Evolutionary conservation across 208 protist genomes (phyloP), one percentile per base, ranked within the genome.

Genomic region (Wallacemonas sp.): DNA sequence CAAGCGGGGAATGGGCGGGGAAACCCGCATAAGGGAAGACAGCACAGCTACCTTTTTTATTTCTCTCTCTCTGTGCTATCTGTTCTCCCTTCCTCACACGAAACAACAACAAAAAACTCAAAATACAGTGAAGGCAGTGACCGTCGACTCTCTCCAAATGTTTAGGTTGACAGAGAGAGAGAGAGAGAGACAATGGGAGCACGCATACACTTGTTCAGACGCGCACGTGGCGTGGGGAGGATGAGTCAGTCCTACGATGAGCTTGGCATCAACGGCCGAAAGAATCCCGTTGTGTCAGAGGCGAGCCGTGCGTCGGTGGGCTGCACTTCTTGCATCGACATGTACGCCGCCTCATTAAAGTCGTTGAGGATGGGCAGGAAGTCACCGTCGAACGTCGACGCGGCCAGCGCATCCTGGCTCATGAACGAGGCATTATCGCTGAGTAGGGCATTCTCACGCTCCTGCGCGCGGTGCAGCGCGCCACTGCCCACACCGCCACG

Each of bases 291-390:
- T 8, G 59, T 42, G 27, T 54, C 59, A 2, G 59, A 65, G 5
- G 59, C 39, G 26, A 53, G 38, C 9, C 30, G 9, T 8, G 59
- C 59, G 27, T 24, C 37, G 2, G 52, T 58, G 15, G 39, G 34
- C 19, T 30, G 62, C 6, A 74, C n/a, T 39, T 63, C 44, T 17
- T 27, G 33, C 34, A 62, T 26, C 9, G 69, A 75, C 26, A 57
- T 41, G 53, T 75, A 75, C 29, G 71, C 57, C 1, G 57, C 62
- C 32, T 78, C 71, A 37, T 73, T 32, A 29, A 73, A 78, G 33
- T 78, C 65, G 15, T 66, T 32, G 21, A 68, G 37, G 8, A 73
- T 58, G 4, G 66, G 54, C 27, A 59, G 17, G 10, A 66, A 36
- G 22, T 50, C 37, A 29, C 42, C 36, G 17, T 58, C 63, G 15